Evolutionary conservation across 176 grass and related monocot species (phyloP), one percentile per base, ranked within the genome.

Genomic region (Elaeis guineensis): DNA sequence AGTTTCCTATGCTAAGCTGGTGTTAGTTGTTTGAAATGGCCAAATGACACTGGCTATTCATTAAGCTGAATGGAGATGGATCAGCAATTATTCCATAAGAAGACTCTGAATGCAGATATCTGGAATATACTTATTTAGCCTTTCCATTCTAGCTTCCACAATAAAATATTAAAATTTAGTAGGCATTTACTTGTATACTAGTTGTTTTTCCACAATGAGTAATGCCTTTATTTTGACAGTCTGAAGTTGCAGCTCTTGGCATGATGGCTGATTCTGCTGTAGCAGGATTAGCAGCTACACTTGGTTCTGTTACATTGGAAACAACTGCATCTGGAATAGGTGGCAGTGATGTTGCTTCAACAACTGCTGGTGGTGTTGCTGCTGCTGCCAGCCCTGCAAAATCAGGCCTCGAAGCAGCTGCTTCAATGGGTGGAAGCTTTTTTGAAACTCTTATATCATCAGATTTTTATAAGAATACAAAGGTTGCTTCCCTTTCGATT

Each of bases 381-480:
- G 60, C 49, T 68, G 67, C 75, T 72, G 63, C 75, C 16, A 71
- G 75, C 57, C 75, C 69, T 60, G 53, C 74, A 73, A 84, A 93
- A 29, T 55, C 6, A 24, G n/a, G 16, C 16, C 50, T 51, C 16
- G 70, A 73, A 63, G 26, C 51, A 39, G 68, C 77, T 64, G 68
- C 76, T 1, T 86, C 84, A 4, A 84, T 88, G 22, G 67, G 73
- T 67, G 94, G 94, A 67, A 83, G 85, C 54, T 98, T 93, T 76
- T 93, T 98, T 0, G 88, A 98, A 78, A 81, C 64, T 8, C 82
- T 98, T 28, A 98, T 85, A 63, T 93, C 85, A 4, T 98, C 94
- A 25, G 94, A 98, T 49, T 92, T 98, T 70, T 98, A 98, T 56
- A 98, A 93, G 67, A 98, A 89, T 63, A 98, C 88, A 72, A 98